Conservation (phyloP, 495 filamentous ascomycete genomes). For the Penicillium pulvis region DNA sequence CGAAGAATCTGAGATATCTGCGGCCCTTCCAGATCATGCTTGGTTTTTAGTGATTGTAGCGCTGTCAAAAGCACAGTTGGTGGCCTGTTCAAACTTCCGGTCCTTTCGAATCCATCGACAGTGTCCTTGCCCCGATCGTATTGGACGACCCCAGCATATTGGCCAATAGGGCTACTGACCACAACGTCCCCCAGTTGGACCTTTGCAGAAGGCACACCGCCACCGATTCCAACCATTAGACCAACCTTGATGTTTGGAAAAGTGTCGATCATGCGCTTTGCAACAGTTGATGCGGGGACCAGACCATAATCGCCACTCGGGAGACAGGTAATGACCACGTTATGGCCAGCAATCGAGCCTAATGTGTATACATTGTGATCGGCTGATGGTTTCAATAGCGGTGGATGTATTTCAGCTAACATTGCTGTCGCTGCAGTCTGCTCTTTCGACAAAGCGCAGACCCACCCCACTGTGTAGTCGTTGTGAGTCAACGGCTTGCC, state of each 20-base stretch:
- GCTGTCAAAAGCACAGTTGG: not conserved
- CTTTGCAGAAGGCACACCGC: conserved; percentile 30
- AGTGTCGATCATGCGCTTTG: conserved; percentile 29
- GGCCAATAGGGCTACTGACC: conserved; percentile 17
- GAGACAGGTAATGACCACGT: conserved; percentile 38
- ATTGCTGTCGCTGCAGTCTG: conserved; percentile 23
- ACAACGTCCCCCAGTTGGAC: conserved; percentile 28
- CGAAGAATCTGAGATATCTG: not conserved
- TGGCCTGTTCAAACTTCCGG: not conserved
- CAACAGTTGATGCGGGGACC: conserved; percentile 30
- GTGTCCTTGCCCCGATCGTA: conserved; percentile 23
- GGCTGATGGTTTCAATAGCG: conserved; percentile 8
- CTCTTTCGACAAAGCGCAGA: conserved; percentile 29
- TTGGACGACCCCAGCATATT: conserved; percentile 19
- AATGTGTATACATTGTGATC: conserved; percentile 24
- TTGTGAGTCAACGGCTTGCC: too few species aligned
- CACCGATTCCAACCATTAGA: conserved; percentile 48
- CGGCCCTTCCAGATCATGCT: not conserved
- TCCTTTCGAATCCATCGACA: conserved; percentile 11
- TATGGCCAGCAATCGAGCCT: conserved; percentile 18
- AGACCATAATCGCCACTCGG: conserved; percentile 32
- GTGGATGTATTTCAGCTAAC: conserved; percentile 20
- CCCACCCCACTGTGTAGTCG: conserved; percentile 29
- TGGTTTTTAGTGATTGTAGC: not conserved
- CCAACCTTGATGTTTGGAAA: conserved; percentile 39